Conservation (phyloP, 1,139 yeast species). For the Debaryomyces coudertii region DNA sequence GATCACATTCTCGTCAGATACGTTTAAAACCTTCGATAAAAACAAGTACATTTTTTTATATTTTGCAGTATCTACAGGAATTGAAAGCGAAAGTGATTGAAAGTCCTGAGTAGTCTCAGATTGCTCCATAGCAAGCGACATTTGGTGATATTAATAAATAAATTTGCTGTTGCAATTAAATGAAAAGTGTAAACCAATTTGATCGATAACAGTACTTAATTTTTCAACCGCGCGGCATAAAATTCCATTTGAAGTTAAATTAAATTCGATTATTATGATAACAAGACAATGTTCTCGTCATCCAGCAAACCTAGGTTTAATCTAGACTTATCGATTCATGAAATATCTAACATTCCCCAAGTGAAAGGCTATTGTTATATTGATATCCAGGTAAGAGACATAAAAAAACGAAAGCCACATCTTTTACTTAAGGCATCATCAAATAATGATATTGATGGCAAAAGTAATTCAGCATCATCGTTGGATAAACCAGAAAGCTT, state of each 20-base stretch:
- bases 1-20: conserved; percentile 18
- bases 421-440: conserved; percentile 9
- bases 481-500: neutral
- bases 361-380: conserved; percentile 70
- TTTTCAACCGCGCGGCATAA: conserved; percentile 6
- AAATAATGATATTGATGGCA: conserved; percentile 1
- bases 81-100: conserved; percentile 30
- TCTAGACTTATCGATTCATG: conserved; percentile 62
- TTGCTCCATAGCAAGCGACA: conserved; percentile 9
- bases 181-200: neutral
- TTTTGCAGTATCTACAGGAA: conserved; percentile 31
- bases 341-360: conserved; percentile 81
- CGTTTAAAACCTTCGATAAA: conserved; percentile 25
- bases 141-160: neutral
- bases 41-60: conserved; percentile 30
- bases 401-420: conserved; percentile 18
- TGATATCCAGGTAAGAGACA: conserved; percentile 45
- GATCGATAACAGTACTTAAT: conserved; percentile 2
- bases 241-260: conserved; percentile 4
- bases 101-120: conserved; percentile 18
- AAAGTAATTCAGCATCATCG: conserved; percentile 3
- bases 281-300: conserved; percentile 10
- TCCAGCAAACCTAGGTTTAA: conserved; percentile 51
- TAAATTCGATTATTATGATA: neutral
- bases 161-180: neutral